Conservation (phyloP, 2,329 filamentous ascomycete genomes). For the Trichoderma arundinaceum region DNA sequence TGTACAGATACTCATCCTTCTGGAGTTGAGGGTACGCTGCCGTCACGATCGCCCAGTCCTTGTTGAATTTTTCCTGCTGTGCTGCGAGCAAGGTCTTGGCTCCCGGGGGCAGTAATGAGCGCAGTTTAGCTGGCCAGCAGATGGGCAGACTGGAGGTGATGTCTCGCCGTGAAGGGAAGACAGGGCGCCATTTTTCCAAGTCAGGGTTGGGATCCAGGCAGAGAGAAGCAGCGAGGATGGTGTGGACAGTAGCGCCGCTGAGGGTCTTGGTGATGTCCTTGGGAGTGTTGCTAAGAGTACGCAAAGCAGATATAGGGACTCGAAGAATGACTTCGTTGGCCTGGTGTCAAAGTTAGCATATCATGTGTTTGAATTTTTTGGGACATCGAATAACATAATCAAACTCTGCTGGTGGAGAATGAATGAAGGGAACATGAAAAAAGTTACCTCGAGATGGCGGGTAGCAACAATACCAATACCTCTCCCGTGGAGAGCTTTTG, state of each 20-base stretch:
- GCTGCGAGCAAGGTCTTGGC: conserved; percentile 54
- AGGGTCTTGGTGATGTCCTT: conserved; percentile 57
- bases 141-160: conserved; percentile 57
- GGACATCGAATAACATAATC: not conserved
- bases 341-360: conserved; percentile 37
- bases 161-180: conserved; percentile 68
- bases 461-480: conserved; percentile 81
- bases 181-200: conserved; percentile 65
- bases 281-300: conserved; percentile 67
- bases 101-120: conserved; percentile 51
- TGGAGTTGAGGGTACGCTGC: conserved; percentile 40
- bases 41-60: conserved; percentile 49
- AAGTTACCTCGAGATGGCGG: conserved; percentile 64
- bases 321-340: conserved; percentile 62
- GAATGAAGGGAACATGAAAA: not conserved
- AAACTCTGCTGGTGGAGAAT: not conserved
- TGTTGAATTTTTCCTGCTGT: conserved; percentile 55
- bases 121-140: conserved; percentile 53
- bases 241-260: conserved; percentile 66
- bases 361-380: too few species aligned
- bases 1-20: conserved; percentile 55
- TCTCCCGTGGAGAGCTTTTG: conserved; percentile 70
- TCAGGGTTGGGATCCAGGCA: conserved; percentile 57
- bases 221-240: conserved; percentile 72
- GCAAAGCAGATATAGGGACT: conserved; percentile 67